Base-by-base conservation (phyloP, 2,329 filamentous ascomycete species). In the Calycina herbarum region DNA sequence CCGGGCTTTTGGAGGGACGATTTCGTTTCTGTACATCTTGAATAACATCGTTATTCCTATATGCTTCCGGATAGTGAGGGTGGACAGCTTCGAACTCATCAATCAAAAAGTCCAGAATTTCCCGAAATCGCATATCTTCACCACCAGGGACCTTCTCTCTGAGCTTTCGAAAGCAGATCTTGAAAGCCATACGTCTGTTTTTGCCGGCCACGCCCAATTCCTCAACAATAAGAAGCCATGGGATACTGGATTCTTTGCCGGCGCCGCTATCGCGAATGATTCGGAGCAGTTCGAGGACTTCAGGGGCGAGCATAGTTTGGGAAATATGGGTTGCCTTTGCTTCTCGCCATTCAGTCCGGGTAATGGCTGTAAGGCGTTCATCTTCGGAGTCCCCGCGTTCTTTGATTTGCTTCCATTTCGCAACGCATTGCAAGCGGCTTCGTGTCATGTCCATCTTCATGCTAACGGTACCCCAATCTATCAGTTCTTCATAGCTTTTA, bases 381-480 rank as follows among this genome's bases (percentile, higher is more conserved):
- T 58, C 67, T 27, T 71, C 68, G 60, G 67, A 59, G 56, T 65
- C 66, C 24, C 75, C 72, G 15, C 72, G 67, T n/a, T 75, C 72
- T 61, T 78, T 76, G 20, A 86, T 69, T 33, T 79, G 76, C 66
- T 84, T 85, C 87, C 89, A 93, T 73, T 93, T 93, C 31, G 82
- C 81, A 31, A 83, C 81, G 73, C 89, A 92, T 74, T 92, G 89
- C 29, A 91, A 81, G 2, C 87, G 83, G 67, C 84, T 90, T 57
- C 91, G 82, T 8, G 81, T 86, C 59, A 81, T 79, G 15, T 79
- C 81, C 85, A 93, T 88, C 63, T 82, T 81, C 66, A 85, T 78
- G 70, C 87, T 89, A 29, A 93, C 85, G 8, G 80, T 75, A 60
- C 83, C 79, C 89, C 90, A 93, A 71, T 89, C 85, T 67, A 93